These are phyloP conservation scores for Stagonosporopsis vannaccii DNA, from an alignment of 2,329 filamentous ascomycete species.

Conservation along the genomic window DNA sequence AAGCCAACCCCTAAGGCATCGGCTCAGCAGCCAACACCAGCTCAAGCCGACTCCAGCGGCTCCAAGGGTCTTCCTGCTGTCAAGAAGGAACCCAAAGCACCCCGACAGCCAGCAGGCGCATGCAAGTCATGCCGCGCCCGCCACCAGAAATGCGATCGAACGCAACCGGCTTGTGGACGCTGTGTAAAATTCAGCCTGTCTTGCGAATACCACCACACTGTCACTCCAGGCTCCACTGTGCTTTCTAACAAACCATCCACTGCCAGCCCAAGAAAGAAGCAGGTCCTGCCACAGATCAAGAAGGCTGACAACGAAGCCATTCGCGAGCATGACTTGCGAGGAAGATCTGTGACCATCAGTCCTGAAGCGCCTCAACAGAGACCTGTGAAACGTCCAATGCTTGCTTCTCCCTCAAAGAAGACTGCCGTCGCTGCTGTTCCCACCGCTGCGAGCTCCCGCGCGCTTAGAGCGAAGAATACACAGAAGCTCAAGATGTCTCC, in stretches of 20 bases:
- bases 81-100: conserved; percentile 5
- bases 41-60: neutral
- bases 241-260: neutral
- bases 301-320: neutral
- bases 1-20: neutral
- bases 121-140: conserved; percentile 16
- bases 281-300: neutral
- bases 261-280: neutral
- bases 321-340: neutral
- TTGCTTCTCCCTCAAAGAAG: conserved; percentile 4
- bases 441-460: conserved; percentile 13
- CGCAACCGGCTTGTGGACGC: conserved; percentile 75
- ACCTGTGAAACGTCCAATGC: neutral
- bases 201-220: conserved; percentile 3
- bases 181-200: conserved; percentile 59
- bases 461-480: neutral
- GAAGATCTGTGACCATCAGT: conserved; percentile 3
- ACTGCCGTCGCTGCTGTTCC: neutral
- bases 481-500: neutral
- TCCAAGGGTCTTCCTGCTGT: neutral
- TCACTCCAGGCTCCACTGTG: neutral
- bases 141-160: conserved; percentile 66
- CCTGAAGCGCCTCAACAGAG: conserved; percentile 2
- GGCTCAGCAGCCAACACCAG: neutral
- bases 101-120: conserved; percentile 6